Evolutionary conservation across 1,284 basidiomycete genomes (phyloP).

Genomic region (Hypsizygus ulmarius): DNA sequence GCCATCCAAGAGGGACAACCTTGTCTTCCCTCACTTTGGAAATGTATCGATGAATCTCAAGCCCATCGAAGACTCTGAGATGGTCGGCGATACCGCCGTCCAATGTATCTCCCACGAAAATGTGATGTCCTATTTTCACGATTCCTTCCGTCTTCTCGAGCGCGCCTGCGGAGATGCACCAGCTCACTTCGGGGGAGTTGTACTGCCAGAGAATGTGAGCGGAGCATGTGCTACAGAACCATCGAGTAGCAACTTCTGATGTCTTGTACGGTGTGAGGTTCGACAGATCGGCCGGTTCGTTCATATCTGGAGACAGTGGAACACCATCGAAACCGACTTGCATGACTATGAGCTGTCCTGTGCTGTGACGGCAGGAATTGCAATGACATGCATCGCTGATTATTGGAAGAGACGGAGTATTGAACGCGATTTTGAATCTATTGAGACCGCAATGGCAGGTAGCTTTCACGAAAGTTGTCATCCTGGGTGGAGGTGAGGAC

Average conservation of each 20-base stretch:
- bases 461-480: conserved; percentile 25
- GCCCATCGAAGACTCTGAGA: conserved; percentile 13
- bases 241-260: conserved; percentile 16
- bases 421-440: conserved; percentile 25
- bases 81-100: conserved; percentile 26
- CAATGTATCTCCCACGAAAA: conserved; percentile 23
- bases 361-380: conserved; percentile 24
- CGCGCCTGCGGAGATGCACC: conserved; percentile 21
- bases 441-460: conserved; percentile 29
- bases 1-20: conserved; percentile 25
- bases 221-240: conserved; percentile 25
- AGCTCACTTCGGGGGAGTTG: conserved; percentile 6
- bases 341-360: conserved; percentile 21
- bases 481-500: not conserved
- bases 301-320: conserved; percentile 16
- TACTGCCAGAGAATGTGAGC: conserved; percentile 24
- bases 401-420: conserved; percentile 21
- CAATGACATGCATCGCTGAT: conserved; percentile 23
- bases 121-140: conserved; percentile 19
- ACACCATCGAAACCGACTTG: conserved; percentile 15
- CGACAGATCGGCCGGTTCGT: conserved; percentile 17
- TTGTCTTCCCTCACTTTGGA: conserved; percentile 9
- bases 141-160: conserved; percentile 22
- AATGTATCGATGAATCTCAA: conserved; percentile 16
- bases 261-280: conserved; percentile 20